These are phyloP conservation scores for Eragrostis curvula DNA, from an alignment of 176 grass and related monocot genomes.

Conservation along the genomic window DNA sequence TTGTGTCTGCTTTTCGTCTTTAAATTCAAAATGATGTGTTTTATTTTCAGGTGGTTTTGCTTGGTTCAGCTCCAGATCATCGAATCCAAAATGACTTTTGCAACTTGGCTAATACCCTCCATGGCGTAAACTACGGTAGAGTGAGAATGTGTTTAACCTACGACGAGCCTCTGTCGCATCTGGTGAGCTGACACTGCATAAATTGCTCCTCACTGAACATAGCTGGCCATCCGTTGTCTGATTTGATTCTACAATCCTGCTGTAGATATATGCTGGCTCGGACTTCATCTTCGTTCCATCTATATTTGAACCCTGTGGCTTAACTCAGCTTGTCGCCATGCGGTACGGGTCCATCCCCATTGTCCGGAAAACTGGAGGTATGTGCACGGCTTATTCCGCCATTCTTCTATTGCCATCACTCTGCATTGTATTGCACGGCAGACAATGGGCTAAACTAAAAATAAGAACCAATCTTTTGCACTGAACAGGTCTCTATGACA, in stretches of 20 bases:
- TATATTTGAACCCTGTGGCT: constrained; percentile 88
- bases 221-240: constrained; percentile 9
- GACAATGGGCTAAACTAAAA: background rate
- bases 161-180: constrained; percentile 86
- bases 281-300: constrained; percentile 94
- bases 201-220: background rate
- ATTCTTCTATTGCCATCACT: background rate
- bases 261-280: constrained; percentile 86
- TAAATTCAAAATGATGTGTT: constrained; percentile 1
- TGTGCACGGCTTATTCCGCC: background rate
- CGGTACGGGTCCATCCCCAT: constrained; percentile 84
- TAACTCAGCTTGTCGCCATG: constrained; percentile 93
- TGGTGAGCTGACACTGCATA: constrained; percentile 49
- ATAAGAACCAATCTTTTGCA: background rate
- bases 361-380: constrained; percentile 93
- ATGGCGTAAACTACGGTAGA: constrained; percentile 61
- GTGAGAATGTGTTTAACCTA: constrained; percentile 75
- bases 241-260: constrained; percentile 3
- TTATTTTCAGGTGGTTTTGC: constrained; percentile 78
- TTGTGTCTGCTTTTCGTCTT: background rate
- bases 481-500: constrained; percentile 79
- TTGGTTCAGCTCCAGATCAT: constrained; percentile 84
- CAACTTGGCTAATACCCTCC: constrained; percentile 67
- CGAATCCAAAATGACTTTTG: constrained; percentile 81
- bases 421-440: background rate